Evolutionary conservation across 352 stramenopile species (phyloP).

Genomic region (Blastocystis sp.): DNA sequence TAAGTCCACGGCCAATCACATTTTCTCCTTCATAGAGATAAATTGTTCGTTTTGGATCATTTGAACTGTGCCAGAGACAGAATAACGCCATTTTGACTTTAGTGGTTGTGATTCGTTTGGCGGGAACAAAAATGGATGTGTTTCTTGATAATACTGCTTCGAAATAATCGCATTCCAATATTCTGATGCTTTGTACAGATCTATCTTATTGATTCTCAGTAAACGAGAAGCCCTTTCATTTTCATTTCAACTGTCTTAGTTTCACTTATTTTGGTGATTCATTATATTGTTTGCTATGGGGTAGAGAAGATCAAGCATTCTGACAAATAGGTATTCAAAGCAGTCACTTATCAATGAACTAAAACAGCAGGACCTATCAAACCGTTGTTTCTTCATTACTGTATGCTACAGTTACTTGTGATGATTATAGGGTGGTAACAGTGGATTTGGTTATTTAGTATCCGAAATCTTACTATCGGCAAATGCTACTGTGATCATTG

Average conservation of each 20-base stretch:
- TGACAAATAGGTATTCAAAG: not conserved
- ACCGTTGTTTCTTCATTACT: slow-evolving; percentile 43
- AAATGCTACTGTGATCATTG: slow-evolving; percentile 1
- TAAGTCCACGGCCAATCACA: not conserved
- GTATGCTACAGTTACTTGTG: not conserved
- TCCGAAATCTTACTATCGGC: not conserved
- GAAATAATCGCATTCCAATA: too few relatives aligned
- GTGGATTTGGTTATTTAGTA: slow-evolving; percentile 39
- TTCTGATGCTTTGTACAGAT: not conserved
- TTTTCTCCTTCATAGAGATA: not conserved
- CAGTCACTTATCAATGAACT: slow-evolving; percentile 6
- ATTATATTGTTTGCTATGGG: not conserved
- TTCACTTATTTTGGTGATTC: not conserved
- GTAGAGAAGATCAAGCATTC: not conserved
- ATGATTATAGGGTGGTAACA: slow-evolving; percentile 26
- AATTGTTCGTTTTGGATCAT: not conserved
- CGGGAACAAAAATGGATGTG: not conserved
- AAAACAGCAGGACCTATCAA: not conserved
- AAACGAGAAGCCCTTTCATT: not conserved
- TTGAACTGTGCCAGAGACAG: not conserved
- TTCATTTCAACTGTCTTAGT: not conserved
- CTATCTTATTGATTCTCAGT: too few relatives aligned
- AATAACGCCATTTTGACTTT: not conserved
- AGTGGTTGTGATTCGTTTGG: not conserved
- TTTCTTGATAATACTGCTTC: not conserved